phyloP scores from a whole-genome alignment of 805 yeast genomes.

The Citeromyces matritensis region DNA sequence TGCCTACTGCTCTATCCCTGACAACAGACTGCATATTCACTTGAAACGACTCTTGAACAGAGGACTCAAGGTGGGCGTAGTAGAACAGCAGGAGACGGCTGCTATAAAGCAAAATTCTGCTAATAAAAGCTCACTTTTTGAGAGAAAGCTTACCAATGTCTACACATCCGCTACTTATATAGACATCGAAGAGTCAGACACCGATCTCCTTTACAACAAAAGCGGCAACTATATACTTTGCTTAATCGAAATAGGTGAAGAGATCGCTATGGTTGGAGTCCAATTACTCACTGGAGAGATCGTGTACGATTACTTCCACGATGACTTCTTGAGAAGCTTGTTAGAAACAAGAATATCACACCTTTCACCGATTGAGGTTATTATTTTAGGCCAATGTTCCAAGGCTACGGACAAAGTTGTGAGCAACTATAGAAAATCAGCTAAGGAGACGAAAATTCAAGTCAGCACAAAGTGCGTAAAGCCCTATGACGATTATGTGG shows the following conservation, averaged over 20 bases:
- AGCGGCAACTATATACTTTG: conserved; percentile 30
- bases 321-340: conserved; percentile 37
- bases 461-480: too few species aligned
- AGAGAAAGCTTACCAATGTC: conserved; percentile 51
- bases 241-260: conserved; percentile 15
- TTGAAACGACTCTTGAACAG: conserved; percentile 53
- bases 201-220: conserved; percentile 9
- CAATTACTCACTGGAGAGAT: conserved; percentile 68
- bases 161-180: conserved; percentile 79
- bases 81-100: conserved; percentile 72
- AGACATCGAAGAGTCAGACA: conserved; percentile 29
- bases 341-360: conserved; percentile 64
- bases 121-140: conserved; percentile 44
- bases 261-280: conserved; percentile 39
- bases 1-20: conserved; percentile 82
- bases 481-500: neutral
- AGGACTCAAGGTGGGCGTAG: conserved; percentile 78
- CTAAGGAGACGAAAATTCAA: neutral
- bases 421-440: neutral
- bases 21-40: conserved; percentile 58
- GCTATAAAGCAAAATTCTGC: conserved; percentile 44
- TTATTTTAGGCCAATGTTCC: conserved; percentile 26
- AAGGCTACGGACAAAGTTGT: conserved; percentile 12
- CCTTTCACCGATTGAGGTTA: conserved; percentile 63
- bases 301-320: conserved; percentile 55